Percentiles rank a stretch among this genome's conserved stretches.
Conservation (phyloP, 495 filamentous ascomycete species). For the Aspergillus taichungensis region DNA sequence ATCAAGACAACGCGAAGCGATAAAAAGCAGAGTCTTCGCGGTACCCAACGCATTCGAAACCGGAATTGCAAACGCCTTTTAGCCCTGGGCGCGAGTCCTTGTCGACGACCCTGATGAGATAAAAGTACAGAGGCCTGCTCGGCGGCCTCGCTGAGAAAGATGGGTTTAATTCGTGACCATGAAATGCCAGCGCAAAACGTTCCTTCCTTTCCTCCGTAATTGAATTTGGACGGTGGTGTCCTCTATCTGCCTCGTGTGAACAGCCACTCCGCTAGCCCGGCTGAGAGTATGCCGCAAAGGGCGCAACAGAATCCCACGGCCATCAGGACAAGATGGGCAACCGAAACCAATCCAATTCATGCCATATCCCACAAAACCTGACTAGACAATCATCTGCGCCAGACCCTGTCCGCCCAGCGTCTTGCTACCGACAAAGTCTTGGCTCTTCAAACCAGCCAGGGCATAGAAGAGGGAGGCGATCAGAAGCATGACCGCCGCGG, state of each 20-base stretch:
- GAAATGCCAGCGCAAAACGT: conserved; percentile 8
- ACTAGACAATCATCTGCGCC: conserved; percentile 96
- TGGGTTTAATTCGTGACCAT: conserved; percentile 18
- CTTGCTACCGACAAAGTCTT: conserved; percentile 95
- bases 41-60: background rate
- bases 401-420: conserved; percentile 90
- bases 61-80: conserved; percentile 1
- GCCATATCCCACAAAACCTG: background rate
- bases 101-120: conserved; percentile 6
- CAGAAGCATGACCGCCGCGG: conserved; percentile 72
- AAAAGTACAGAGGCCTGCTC: conserved; percentile 15
- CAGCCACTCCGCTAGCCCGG: background rate
- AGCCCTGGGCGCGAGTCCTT: conserved; percentile 1
- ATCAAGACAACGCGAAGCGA: conserved; percentile 1
- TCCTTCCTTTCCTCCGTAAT: conserved; percentile 1
- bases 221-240: background rate
- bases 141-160: conserved; percentile 8
- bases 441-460: conserved; percentile 77
- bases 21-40: background rate
- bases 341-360: too few relatives aligned
- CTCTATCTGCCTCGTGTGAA: background rate
- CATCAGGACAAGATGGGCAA: too few relatives aligned
- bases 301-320: too few relatives aligned
- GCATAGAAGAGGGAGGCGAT: conserved; percentile 75
- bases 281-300: too few relatives aligned